Base-by-base conservation (phyloP, 202 grass and related monocot genomes). In the Schoenoplectus triqueter region DNA sequence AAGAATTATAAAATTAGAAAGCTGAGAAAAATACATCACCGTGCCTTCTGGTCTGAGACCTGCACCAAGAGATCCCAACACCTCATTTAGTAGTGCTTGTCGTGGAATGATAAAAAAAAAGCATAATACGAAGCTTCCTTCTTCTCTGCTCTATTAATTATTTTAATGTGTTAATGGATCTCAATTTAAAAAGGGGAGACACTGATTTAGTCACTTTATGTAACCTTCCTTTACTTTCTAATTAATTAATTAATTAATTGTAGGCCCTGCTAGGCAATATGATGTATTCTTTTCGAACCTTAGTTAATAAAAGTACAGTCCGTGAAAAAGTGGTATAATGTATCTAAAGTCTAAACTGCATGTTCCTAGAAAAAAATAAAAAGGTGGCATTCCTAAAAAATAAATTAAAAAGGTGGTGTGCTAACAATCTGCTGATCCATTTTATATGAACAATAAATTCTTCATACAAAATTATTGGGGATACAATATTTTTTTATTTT, bases 51-150 rank as follows among this genome's bases (percentile, higher is more conserved):
- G 19, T 76, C 50, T 39, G 72, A 76, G 20, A 76, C 10, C 50
- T 76, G 75, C 56, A 42, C 39, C 40, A 62, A 79, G 15, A 79
- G 39, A 78, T 46, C 39, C 75, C 55, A 62, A 79, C 75, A 79
- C 11, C 75, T 19, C 6, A 79, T 79, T 61, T 79, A 44, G 6
- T 79, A 62, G 75, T 79, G 55, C 55, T 62, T 45, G 39, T 61
- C 18, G 6, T 62, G 55, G 15, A 79, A 78, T 57, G 57, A 4
- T 57, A 79, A 15, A 31, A 31, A 61, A 18, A 62, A 60, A 79
- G 55, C 56, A 79, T 45, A 45, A 79, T 61, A 45, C 11, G 75
- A 79, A 79, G 52, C 75, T 79, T 79, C 55, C 75, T 79, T 2
- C 75, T 45, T 79, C 31, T 79, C 14, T 79, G 41, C 22, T 60